Base-by-base conservation (phyloP, 2,329 filamentous ascomycete species). In the Hymenoscyphus scutula region DNA sequence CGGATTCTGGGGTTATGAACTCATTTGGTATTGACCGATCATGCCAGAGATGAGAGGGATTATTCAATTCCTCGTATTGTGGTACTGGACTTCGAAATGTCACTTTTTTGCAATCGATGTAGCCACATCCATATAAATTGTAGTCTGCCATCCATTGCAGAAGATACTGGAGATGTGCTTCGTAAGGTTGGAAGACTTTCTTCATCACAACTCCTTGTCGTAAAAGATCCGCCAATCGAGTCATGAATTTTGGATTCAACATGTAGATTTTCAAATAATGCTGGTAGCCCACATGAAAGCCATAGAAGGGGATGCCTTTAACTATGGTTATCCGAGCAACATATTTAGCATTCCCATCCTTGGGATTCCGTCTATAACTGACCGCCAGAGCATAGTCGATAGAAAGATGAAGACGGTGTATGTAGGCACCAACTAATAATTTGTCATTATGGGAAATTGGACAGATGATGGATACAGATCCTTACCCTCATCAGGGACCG, bases 91-190 rank as follows among this genome's bases (percentile, higher is more conserved):
- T 80, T 60, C 95, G 86, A 72, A 97, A 97, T 30, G 78, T 81
- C 1, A 88, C 85, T 66, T 86, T 90, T 10, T 80, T 80, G 57
- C 87, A 89, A 63, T 94, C 85, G 67, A 98, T 86, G 71, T 94
- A 96, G 61, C 87, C 89, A 73, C 95, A 99, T 6, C 96, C 96
- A 74, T 96, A 98, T 68, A 99, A 80, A 73, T 97, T 99, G 80
- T 96, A 99, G 75, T 99, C 96, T 67, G 89, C 90, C 95, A 99
- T 98, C 85, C 96, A 99, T 76, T 99, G 96, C 10, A 95, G 82
- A 8, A 97, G 78, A 74, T 93, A 98, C 73, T 97, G 92, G 65
- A 98, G 76, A 74, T 99, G 96, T 19, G 91, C 92, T 77, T 99
- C 95, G 73, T 95, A 96, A 0, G 95, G 94, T 72, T 98, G 94